phyloP scores from a whole-genome alignment of 257 asterid genomes.

The Nicotiana otophora region DNA sequence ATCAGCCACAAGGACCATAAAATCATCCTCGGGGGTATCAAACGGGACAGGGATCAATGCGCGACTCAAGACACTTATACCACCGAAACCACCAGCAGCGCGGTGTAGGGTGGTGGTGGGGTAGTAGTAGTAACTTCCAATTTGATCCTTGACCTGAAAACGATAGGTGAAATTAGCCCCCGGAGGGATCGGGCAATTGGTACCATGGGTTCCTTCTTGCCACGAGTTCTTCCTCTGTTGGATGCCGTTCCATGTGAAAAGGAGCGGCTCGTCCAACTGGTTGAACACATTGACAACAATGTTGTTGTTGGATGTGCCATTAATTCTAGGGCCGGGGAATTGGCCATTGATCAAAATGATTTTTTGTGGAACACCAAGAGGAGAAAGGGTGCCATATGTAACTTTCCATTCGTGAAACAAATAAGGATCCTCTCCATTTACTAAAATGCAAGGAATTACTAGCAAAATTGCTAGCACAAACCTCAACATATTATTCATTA shows the following conservation, averaged over 20 bases:
- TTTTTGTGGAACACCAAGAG: slow-evolving; percentile 39
- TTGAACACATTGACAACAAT: slow-evolving; percentile 48
- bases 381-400: slow-evolving; percentile 36
- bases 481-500: background rate
- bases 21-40: slow-evolving; percentile 42
- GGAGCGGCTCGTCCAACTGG: slow-evolving; percentile 51
- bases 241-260: slow-evolving; percentile 52
- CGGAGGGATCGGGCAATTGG: slow-evolving; percentile 50
- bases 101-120: slow-evolving; percentile 54
- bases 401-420: slow-evolving; percentile 48
- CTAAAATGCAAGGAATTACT: background rate
- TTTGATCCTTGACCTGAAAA: slow-evolving; percentile 19
- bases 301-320: slow-evolving; percentile 17
- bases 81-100: slow-evolving; percentile 54
- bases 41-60: slow-evolving; percentile 55
- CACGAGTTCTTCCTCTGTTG: slow-evolving; percentile 60
- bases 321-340: slow-evolving; percentile 57
- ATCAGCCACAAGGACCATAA: slow-evolving; percentile 39
- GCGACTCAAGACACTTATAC: slow-evolving; percentile 38
- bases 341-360: slow-evolving; percentile 44
- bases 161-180: slow-evolving; percentile 39
- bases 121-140: slow-evolving; percentile 52
- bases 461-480: background rate
- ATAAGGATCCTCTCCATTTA: slow-evolving; percentile 46
- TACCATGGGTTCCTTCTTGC: slow-evolving; percentile 44